Percentiles rank a stretch among this genome's conserved stretches.
phyloP scores from a whole-genome alignment of 1,139 yeast genomes.

The Yamadazyma atlantica region DNA sequence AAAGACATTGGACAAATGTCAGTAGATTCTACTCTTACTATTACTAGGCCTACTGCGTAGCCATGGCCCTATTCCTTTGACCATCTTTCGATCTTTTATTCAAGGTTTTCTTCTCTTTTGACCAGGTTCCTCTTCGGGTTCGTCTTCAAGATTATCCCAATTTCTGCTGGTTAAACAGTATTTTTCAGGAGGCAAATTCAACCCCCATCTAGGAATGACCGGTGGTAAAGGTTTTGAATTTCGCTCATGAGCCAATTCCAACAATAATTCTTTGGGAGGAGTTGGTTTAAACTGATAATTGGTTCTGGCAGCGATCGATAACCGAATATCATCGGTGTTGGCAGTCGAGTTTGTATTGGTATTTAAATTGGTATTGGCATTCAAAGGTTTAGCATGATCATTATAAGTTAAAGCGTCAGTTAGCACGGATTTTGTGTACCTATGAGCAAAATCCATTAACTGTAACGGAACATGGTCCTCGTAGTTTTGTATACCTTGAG shows the following conservation, averaged over 20 bases:
- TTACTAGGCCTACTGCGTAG: too few relatives aligned
- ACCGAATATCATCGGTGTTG: slow-evolving; percentile 83
- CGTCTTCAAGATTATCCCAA: slow-evolving; percentile 52
- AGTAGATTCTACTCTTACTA: too few relatives aligned
- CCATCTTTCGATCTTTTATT: background rate
- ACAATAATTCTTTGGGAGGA: slow-evolving; percentile 86
- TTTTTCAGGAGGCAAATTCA: slow-evolving; percentile 95
- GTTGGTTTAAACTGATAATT: slow-evolving; percentile 95
- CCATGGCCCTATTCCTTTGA: background rate
- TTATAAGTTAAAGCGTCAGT: slow-evolving; percentile 87
- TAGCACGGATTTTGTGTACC: slow-evolving; percentile 78
- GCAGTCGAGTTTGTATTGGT: slow-evolving; percentile 49
- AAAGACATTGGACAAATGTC: background rate
- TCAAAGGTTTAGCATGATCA: slow-evolving; percentile 65
- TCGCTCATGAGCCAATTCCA: slow-evolving; percentile 90
- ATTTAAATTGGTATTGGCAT: slow-evolving; percentile 32
- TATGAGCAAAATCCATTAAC: slow-evolving; percentile 91
- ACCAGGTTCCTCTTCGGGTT: slow-evolving; percentile 24
- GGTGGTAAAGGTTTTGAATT: slow-evolving; percentile 90
- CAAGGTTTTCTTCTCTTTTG: slow-evolving; percentile 5
- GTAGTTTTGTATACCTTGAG: slow-evolving; percentile 88
- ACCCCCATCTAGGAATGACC: slow-evolving; percentile 88
- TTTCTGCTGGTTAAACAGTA: slow-evolving; percentile 87
- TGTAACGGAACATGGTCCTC: slow-evolving; percentile 96
- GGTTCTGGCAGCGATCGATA: slow-evolving; percentile 91